Evolutionary conservation across 1,284 basidiomycete species (phyloP), one percentile per base, ranked within the genome.

Genomic region (Quambalaria eucalypti): DNA sequence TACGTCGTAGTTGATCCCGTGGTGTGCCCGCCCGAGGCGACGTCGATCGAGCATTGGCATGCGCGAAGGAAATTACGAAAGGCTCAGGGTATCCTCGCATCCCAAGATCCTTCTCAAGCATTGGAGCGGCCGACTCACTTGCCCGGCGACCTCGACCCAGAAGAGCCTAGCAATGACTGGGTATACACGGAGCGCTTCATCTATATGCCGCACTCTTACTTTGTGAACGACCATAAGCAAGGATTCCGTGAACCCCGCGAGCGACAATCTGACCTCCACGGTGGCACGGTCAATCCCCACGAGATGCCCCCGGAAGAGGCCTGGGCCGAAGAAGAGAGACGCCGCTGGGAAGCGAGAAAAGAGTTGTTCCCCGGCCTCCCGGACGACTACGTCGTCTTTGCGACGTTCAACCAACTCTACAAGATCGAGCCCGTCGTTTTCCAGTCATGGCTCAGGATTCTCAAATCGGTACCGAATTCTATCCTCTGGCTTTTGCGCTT

Each of bases 401-500:
- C 82, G 51, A 82, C 83, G 64, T 84, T 83, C 69, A 84, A 83
- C 65, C 83, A 84, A 78, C 80, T 82, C 49, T 75, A 76, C 66
- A 75, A 75, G 61, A 59, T 59, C 54, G 69, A 71, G 31, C 59
- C 59, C 26, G 53, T 53, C 62, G 79, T 83, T 57, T 84, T 83
- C 67, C 77, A 77, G 62, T 77, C 79, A 16, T 84, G 83, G 83
- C 76, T 84, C 30, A 77, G 78, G 31, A 83, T 84, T 48, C 77
- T 84, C 16, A 61, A 74, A 19, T 75, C 77, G 42, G 80, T 82
- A 28, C 81, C 79, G 7, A 79, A 79, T 29, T 82, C 82, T 49
- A 80, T 84, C 57, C 74, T 84, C 14, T 84, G 83, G 83, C 76
- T 84, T 7, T 76, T 84, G 38, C 81, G 83, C 14, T 84, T 84